Base-by-base conservation (phyloP, 352 stramenopile species). In the Globisporangium spiculum region DNA sequence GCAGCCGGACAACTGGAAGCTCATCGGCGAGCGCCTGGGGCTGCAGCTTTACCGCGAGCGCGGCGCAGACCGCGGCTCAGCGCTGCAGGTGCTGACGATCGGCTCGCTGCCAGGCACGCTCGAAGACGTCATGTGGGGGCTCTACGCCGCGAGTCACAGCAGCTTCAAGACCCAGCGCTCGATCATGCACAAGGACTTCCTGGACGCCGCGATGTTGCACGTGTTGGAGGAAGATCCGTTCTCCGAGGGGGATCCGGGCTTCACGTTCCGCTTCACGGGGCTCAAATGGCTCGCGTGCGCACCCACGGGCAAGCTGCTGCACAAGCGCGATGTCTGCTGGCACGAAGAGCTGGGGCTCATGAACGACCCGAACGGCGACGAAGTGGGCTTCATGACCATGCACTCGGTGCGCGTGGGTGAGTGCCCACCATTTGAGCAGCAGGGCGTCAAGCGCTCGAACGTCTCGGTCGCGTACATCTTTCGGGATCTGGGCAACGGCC, bases 301-400 rank as follows among this genome's bases (percentile, higher is more conserved):
- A 6, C 71, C 75, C 9, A 73, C 63, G 16, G 73, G 79, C 55
- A 91, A 86, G 58, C 69, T 90, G 14, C 71, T 89, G 53, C 78
- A 86, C 75, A 90, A 90, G 66, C 75, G 82, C 55, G 84, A 90
- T 55, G 52, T 88, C 52, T 90, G 84, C 66, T 92, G 78, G 76
- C 65, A 89, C 60, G 84, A 92, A 41, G 73, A 88, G 57, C 81
- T 87, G 57, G 81, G 81, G 2, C 60, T 86, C 53, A 84, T 73
- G n/a, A 66, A 68, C 38, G 79, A 90, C 57, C 67, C 65, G 14
- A 75, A 78, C 58, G 84, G 80, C 16, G 63, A 88, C 8, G 75
- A 89, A 26, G 65, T 92, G 41, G 84, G 78, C n/a, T 92, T 83
- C 36, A 67, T 88, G 4, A 73, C 86, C 57, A 87, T 89, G 74